Conservation (phyloP, 139 green algal species). For the Spirogloea muscicola region DNA sequence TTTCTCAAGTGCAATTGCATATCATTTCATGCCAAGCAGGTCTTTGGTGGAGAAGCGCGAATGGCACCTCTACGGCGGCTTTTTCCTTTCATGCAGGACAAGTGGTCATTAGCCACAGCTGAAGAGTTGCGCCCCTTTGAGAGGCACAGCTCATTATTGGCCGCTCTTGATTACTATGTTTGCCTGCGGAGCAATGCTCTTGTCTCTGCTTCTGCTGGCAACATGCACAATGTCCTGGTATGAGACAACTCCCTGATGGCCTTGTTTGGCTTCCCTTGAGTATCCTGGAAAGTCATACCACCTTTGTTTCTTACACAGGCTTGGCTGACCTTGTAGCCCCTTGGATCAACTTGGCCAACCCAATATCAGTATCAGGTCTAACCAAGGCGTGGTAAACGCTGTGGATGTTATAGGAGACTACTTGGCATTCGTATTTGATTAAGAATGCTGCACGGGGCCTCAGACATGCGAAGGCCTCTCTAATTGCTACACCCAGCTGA, state of each 20-base stretch:
- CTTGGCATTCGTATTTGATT: constrained; percentile 13
- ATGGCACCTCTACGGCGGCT: constrained; percentile 18
- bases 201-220: constrained; percentile 36
- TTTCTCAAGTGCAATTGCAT: too few relatives aligned
- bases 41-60: constrained; percentile 36
- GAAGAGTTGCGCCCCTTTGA: constrained; percentile 28
- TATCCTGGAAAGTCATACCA: background rate
- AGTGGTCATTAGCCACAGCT: constrained; percentile 22
- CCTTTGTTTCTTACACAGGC: too few relatives aligned
- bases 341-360: too few relatives aligned
- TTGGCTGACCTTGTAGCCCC: too few relatives aligned
- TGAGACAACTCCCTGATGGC: background rate
- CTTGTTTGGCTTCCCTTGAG: constrained; percentile 11
- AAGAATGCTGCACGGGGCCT: background rate
- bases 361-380: too few relatives aligned
- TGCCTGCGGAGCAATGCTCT: constrained; percentile 29
- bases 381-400: background rate
- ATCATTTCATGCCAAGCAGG: too few relatives aligned
- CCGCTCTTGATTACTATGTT: constrained; percentile 39
- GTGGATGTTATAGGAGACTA: background rate
- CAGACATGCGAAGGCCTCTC: background rate
- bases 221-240: constrained; percentile 48
- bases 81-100: constrained; percentile 39
- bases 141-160: constrained; percentile 27
- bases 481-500: constrained; percentile 2